A percentile compares a stretch with the other conserved stretches of the same genome.
phyloP scores from a whole-genome alignment of 2,329 filamentous ascomycete species.

The Colletotrichum filicis region DNA sequence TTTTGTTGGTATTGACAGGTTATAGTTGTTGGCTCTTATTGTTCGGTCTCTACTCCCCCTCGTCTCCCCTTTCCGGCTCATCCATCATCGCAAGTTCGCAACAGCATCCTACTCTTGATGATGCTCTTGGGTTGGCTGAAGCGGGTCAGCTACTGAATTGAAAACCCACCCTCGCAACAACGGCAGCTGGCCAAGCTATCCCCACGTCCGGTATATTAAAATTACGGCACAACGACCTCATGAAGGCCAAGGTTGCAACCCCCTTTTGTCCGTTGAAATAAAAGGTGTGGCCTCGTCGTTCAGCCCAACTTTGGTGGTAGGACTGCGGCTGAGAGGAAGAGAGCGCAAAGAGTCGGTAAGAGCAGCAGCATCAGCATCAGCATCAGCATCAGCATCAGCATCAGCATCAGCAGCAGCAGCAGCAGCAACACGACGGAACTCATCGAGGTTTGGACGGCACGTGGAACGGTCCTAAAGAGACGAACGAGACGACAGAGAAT shows the following conservation, averaged over 20 bases:
- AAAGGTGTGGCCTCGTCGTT: not conserved
- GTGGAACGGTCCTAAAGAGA: not conserved
- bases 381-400: not conserved
- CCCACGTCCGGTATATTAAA: slow-evolving; percentile 31
- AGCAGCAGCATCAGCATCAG: not conserved
- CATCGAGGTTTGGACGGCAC: not conserved
- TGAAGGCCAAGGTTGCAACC: slow-evolving; percentile 10
- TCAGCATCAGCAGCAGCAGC: not conserved
- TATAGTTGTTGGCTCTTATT: not conserved
- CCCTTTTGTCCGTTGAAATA: slow-evolving; percentile 13
- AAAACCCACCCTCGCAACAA: slow-evolving; percentile 27
- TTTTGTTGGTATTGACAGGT: not conserved
- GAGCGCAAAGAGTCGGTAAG: slow-evolving; percentile 2
- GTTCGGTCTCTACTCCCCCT: not conserved
- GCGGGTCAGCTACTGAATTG: slow-evolving; percentile 30
- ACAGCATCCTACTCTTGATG: slow-evolving; percentile 18
- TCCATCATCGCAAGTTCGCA: not conserved
- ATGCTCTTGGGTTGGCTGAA: slow-evolving; percentile 25
- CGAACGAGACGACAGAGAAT: no score
- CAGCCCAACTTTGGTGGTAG: not conserved
- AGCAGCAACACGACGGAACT: not conserved
- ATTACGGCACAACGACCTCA: slow-evolving; percentile 35
- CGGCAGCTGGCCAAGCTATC: slow-evolving; percentile 27
- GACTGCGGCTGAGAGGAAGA: slow-evolving; percentile 1
- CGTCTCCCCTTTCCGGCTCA: not conserved